Evolutionary conservation across 768 basidiomycete genomes (phyloP).

Genomic region (Boletus bicolor): DNA sequence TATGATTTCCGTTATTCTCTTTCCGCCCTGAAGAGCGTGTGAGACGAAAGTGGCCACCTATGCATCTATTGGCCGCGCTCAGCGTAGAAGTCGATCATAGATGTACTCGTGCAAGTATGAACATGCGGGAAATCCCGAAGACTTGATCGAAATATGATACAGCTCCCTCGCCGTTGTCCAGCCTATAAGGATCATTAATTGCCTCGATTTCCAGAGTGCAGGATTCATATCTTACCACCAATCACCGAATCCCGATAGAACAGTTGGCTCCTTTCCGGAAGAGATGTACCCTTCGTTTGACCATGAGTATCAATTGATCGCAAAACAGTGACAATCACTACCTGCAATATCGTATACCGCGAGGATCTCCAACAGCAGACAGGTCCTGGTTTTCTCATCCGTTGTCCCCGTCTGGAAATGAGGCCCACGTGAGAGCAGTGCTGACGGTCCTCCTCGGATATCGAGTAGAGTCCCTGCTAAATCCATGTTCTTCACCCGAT

Average conservation of each 20-base stretch:
- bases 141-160: slow-evolving; percentile 43
- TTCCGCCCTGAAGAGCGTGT: slow-evolving; percentile 35
- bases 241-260: slow-evolving; percentile 32
- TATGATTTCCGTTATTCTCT: slow-evolving; percentile 5
- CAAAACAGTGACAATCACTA: slow-evolving; percentile 14
- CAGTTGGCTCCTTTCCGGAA: slow-evolving; percentile 33
- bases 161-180: slow-evolving; percentile 32
- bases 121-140: slow-evolving; percentile 38
- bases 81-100: neutral
- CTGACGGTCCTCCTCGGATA: slow-evolving; percentile 42
- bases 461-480: slow-evolving; percentile 38
- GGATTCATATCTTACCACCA: slow-evolving; percentile 38
- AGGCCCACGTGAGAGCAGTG: slow-evolving; percentile 32
- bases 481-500: slow-evolving; percentile 37
- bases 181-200: slow-evolving; percentile 21
- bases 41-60: slow-evolving; percentile 24
- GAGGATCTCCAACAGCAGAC: slow-evolving; percentile 41
- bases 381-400: slow-evolving; percentile 31
- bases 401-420: slow-evolving; percentile 22
- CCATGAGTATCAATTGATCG: slow-evolving; percentile 8
- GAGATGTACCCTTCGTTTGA: slow-evolving; percentile 35
- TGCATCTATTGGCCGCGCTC: neutral
- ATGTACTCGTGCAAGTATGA: slow-evolving; percentile 31
- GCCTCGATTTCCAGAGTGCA: slow-evolving; percentile 14
- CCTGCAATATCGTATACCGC: slow-evolving; percentile 42